These are phyloP conservation scores for Tulasnella sp. DNA, from an alignment of 768 basidiomycete species.

Conservation along the genomic window DNA sequence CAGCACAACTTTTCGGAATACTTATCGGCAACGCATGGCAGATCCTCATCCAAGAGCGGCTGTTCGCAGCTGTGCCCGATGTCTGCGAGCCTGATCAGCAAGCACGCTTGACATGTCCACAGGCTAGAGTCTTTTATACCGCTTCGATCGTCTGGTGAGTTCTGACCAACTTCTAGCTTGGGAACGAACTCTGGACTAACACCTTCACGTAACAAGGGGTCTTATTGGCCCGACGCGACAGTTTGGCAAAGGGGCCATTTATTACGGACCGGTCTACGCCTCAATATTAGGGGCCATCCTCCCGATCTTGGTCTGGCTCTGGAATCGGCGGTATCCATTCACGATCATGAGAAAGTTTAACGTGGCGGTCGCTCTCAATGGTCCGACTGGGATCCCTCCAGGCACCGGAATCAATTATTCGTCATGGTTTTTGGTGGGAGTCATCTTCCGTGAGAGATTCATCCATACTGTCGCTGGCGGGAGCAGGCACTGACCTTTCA, in stretches of 20 bases:
- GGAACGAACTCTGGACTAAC: not conserved
- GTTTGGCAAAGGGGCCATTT: conserved; percentile 47
- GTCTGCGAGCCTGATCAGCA: conserved; percentile 46
- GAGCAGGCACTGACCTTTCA: not conserved
- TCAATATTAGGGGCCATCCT: conserved; percentile 47
- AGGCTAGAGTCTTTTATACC: conserved; percentile 46
- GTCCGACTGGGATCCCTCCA: conserved; percentile 49
- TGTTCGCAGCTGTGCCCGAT: conserved; percentile 47
- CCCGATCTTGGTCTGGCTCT: conserved; percentile 50
- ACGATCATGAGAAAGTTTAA: conserved; percentile 37
- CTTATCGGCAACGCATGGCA: conserved; percentile 46
- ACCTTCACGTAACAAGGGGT: conserved; percentile 43
- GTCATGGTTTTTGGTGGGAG: conserved; percentile 49
- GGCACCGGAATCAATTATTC: conserved; percentile 54
- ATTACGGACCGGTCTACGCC: conserved; percentile 49
- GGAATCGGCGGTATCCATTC: conserved; percentile 44
- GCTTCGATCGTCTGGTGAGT: conserved; percentile 51
- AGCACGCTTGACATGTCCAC: conserved; percentile 48
- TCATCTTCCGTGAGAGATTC: conserved; percentile 49
- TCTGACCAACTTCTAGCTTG: not conserved
- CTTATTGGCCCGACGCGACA: conserved; percentile 51
- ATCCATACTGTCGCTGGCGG: not conserved
- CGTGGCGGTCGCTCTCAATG: conserved; percentile 50
- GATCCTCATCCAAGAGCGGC: conserved; percentile 47
- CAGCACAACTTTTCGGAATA: conserved; percentile 46